Conservation (phyloP, 78 protist species). For the Dictyostelium citrinum region DNA sequence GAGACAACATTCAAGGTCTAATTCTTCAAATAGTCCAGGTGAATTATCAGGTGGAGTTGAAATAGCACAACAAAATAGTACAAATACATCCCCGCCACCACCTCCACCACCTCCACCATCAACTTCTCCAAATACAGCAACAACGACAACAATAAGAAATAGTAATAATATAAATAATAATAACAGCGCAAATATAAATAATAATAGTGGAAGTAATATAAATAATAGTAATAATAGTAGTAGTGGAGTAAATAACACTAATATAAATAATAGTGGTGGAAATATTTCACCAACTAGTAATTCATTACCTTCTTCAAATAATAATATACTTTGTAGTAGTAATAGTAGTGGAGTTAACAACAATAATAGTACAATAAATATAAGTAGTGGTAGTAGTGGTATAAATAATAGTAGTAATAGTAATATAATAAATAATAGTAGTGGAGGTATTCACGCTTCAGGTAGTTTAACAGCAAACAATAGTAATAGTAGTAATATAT, state of each 20-base stretch:
- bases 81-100: not conserved
- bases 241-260: not conserved
- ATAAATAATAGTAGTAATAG: not conserved
- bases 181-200: not conserved
- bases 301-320: slow-evolving; percentile 7
- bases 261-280: not conserved
- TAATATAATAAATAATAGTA: not conserved
- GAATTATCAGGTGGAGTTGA: not conserved
- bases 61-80: not conserved
- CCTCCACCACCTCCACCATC: not conserved
- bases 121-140: not conserved
- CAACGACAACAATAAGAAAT: not conserved
- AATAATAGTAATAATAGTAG: not conserved
- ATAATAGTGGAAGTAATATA: not conserved
- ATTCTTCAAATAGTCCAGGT: slow-evolving; percentile 13
- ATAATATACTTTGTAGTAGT: not conserved
- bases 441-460: not conserved
- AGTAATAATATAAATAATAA: not conserved
- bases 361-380: not conserved
- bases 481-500: not conserved
- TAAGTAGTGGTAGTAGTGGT: not conserved
- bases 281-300: not conserved
- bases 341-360: not conserved
- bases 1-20: slow-evolving; percentile 60
- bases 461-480: not conserved